Percentiles rank a stretch among this genome's conserved stretches.
phyloP scores from a whole-genome alignment of 2,329 filamentous ascomycete genomes.

The Didymella pinodella region DNA sequence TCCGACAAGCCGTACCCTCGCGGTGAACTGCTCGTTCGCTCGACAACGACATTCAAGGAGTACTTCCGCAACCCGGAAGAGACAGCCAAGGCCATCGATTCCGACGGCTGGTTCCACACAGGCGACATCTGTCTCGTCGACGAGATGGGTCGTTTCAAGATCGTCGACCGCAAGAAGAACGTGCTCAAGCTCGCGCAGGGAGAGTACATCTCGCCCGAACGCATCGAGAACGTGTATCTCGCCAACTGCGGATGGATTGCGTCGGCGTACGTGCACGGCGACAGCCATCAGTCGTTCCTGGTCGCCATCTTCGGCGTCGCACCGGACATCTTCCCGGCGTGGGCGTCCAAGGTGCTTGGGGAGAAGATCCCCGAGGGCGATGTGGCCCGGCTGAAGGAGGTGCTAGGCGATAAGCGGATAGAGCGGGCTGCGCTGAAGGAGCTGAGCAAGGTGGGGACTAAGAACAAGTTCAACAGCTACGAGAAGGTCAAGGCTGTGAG shows the following conservation, averaged over 20 bases:
- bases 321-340: conserved; percentile 81
- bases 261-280: conserved; percentile 89
- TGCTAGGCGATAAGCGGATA: conserved; percentile 73
- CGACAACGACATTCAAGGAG: conserved; percentile 79
- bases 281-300: conserved; percentile 79
- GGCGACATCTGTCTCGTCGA: conserved; percentile 92
- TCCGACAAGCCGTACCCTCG: conserved; percentile 89
- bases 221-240: conserved; percentile 93
- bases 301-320: conserved; percentile 90
- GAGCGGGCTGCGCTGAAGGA: conserved; percentile 78
- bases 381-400: conserved; percentile 70
- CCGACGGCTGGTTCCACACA: conserved; percentile 96
- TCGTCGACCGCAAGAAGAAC: conserved; percentile 98
- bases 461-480: conserved; percentile 89
- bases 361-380: conserved; percentile 71
- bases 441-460: conserved; percentile 78
- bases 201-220: conserved; percentile 97
- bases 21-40: conserved; percentile 86
- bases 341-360: conserved; percentile 78
- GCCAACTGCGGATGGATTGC: conserved; percentile 80
- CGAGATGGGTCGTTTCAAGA: conserved; percentile 83
- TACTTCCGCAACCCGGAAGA: conserved; percentile 93
- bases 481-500: conserved; percentile 80
- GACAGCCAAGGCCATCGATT: conserved; percentile 80
- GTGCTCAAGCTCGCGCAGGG: conserved; percentile 98